Percentiles rank a stretch among this genome's conserved stretches.
phyloP scores from a whole-genome alignment of 768 basidiomycete species.

The Podaxis sp. region DNA sequence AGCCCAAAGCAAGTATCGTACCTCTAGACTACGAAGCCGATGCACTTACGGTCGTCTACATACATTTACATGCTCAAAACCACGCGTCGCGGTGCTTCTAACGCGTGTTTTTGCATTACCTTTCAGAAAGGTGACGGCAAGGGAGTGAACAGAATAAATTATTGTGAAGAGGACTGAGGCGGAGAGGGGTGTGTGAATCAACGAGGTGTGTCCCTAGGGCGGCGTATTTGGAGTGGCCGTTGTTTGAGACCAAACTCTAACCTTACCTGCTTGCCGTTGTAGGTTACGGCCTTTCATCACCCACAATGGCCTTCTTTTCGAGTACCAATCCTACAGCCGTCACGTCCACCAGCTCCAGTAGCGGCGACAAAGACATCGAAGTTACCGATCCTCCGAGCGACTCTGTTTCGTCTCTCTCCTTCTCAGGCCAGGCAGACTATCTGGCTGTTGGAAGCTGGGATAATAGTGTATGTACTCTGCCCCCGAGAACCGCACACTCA shows the following conservation, averaged over 20 bases:
- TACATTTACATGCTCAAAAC: background rate
- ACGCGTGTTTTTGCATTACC: background rate
- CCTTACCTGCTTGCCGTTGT: background rate
- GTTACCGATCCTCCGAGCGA: slow-evolving; percentile 80
- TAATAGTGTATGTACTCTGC: slow-evolving; percentile 65
- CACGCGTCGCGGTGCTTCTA: background rate
- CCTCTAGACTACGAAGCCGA: slow-evolving; percentile 35
- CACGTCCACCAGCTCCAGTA: slow-evolving; percentile 33
- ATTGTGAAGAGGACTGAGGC: background rate
- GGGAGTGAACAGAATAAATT: background rate
- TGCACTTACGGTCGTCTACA: background rate
- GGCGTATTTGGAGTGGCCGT: background rate
- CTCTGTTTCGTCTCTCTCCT: slow-evolving; percentile 82
- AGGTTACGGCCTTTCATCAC: slow-evolving; percentile 20
- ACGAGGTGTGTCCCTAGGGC: slow-evolving; percentile 1
- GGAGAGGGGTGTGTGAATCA: slow-evolving; percentile 2
- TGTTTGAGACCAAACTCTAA: slow-evolving; percentile 11
- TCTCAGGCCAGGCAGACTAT: slow-evolving; percentile 84
- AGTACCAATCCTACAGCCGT: slow-evolving; percentile 28
- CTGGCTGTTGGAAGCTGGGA: slow-evolving; percentile 95
- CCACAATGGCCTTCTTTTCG: slow-evolving; percentile 40
- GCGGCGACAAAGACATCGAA: slow-evolving; percentile 76
- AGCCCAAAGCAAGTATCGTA: slow-evolving; percentile 53
- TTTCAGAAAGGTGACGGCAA: background rate
- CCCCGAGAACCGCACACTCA: background rate